These are phyloP conservation scores for Mortierella sp. DNA, from an alignment of 371 early-diverging fungal genomes.

Conservation along the genomic window DNA sequence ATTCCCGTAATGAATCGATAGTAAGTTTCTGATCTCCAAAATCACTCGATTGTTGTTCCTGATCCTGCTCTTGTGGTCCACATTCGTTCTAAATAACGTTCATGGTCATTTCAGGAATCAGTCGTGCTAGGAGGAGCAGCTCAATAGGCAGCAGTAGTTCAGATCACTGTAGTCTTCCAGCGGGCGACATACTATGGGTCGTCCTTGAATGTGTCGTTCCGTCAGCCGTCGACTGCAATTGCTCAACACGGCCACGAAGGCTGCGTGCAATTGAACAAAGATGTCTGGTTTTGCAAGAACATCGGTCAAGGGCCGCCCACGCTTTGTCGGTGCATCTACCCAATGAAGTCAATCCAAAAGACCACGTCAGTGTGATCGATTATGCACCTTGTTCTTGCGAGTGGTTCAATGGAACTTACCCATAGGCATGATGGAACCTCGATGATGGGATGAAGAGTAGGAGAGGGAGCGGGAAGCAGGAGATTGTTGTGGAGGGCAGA, in stretches of 20 bases:
- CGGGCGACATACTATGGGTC: constrained; percentile 20
- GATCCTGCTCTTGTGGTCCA: constrained; percentile 2
- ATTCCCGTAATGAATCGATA: constrained; percentile 48
- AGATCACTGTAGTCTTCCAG: too few relatives aligned
- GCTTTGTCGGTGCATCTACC: constrained; percentile 46
- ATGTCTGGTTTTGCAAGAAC: constrained; percentile 52
- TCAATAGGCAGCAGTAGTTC: too few relatives aligned
- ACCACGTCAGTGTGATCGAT: too few relatives aligned
- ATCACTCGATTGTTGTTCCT: constrained; percentile 2
- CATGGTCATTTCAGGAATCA: too few relatives aligned
- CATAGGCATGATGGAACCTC: constrained; percentile 61
- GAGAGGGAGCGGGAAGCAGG: constrained; percentile 51
- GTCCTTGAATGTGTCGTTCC: constrained; percentile 46
- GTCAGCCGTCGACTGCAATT: constrained; percentile 44
- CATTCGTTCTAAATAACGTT: constrained; percentile 28
- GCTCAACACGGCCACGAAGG: constrained; percentile 48
- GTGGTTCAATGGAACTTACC: constrained; percentile 49
- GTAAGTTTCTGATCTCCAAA: constrained; percentile 8
- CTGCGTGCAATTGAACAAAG: constrained; percentile 52
- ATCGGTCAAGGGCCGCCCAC: constrained; percentile 50
- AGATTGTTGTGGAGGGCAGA: constrained; percentile 59
- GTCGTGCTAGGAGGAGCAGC: too few relatives aligned
- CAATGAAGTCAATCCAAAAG: too few relatives aligned
- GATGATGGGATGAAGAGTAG: constrained; percentile 55
- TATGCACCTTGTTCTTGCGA: too few relatives aligned